Evolutionary conservation across 2,329 filamentous ascomycete genomes (phyloP).

Genomic region (Tolypocladium capitatum): DNA sequence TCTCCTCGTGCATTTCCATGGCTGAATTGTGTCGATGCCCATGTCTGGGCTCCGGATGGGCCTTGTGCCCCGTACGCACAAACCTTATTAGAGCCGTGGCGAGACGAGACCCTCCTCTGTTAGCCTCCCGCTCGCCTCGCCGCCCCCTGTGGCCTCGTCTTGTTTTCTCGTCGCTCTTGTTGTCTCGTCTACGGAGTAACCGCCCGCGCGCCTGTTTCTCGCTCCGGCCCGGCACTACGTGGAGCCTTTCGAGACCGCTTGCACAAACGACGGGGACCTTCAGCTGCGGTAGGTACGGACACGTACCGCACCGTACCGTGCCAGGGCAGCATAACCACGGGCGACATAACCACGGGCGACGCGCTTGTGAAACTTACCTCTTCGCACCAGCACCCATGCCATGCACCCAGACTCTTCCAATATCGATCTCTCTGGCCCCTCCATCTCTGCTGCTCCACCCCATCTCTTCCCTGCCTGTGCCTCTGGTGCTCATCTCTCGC

Average conservation of each 20-base stretch:
- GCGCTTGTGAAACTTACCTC: no score
- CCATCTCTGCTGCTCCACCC: neutral
- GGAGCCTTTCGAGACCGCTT: neutral
- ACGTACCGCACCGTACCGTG: neutral
- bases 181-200: neutral
- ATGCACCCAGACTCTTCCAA: neutral
- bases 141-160: constrained; percentile 6
- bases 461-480: neutral
- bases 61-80: neutral
- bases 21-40: no score
- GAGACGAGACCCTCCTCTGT: neutral
- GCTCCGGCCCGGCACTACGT: no score
- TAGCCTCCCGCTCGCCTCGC: no score
- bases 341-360: no score
- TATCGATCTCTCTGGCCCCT: neutral
- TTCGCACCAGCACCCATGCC: no score
- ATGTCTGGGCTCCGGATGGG: no score
- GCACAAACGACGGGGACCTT: neutral
- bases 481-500: neutral
- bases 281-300: neutral
- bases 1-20: neutral
- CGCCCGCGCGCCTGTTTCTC: neutral
- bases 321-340: no score
- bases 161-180: constrained; percentile 5
- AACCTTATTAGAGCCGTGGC: neutral